Base-by-base conservation (phyloP, 2,329 filamentous ascomycete species). In the Colletotrichum sublineola region DNA sequence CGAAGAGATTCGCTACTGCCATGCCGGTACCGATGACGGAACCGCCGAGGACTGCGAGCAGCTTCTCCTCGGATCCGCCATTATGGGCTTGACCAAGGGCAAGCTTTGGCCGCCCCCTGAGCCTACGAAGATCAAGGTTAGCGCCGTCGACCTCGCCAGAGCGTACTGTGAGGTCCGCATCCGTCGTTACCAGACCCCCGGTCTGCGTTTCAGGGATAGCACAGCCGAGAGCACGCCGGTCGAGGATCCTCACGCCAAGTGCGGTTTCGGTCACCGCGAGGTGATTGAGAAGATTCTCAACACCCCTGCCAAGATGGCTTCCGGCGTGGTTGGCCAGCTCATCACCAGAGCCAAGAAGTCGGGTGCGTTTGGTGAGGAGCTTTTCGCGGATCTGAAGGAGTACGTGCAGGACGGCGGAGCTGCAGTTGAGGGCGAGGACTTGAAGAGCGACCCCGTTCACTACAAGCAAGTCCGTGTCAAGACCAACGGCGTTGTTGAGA, bases 41-140 rank as follows among this genome's bases (percentile, higher is more conserved):
- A 72, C 69, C 44, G 58, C 58, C 20, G 69, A 72, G 58, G 69
- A 72, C 65, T 72, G 69, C 65, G 69, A 72, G 60, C 69, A 72
- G 65, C 69, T 72, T 3, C 69, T 72, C 2, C 69, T 72, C 58
- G 69, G 69, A 9, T 72, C 69, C n/a, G 69, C 69, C 60, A 72
- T 72, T n/a, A 72, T 72, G 69, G 69, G 69, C 38, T 31, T 72
- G 44, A 72, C 69, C 44, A 72, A 72, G 58, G 58, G 58, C 31
- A 53, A 58, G 52, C 69, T 72, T 18, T 72, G 69, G 69, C 69
- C 69, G 3, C 48, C 69, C 0, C 69, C 69, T 5, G 65, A 72
- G 65, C 69, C 69, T 38, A 44, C 69, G 4, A 57, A 53, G 58
- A 55, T 72, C 60, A 72, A 72, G 69, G 69, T 72, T 50, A 72